Evolutionary conservation across 495 filamentous ascomycete species (phyloP).

Genomic region (Ascobolus immersus): DNA sequence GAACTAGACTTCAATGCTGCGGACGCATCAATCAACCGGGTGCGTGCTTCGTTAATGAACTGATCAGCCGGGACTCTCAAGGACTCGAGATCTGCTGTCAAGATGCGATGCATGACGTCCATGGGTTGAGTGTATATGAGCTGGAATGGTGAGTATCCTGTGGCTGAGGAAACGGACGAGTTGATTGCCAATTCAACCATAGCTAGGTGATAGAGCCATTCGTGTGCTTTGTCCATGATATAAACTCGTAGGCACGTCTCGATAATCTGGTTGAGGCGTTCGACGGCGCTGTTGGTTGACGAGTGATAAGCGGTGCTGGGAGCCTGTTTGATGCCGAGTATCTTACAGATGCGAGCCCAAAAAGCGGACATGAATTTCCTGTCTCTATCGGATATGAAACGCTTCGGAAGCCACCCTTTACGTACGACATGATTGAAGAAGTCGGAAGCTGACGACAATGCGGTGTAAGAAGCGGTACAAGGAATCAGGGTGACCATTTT

Average conservation of each 20-base stretch:
- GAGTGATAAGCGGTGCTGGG: neutral
- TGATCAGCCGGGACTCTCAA: too few species aligned
- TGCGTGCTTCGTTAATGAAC: too few species aligned
- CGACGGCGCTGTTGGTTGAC: neutral
- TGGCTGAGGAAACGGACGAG: neutral
- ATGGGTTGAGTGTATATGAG: neutral
- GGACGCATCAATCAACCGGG: too few species aligned
- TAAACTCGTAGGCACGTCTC: neutral
- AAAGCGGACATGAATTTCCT: conserved; percentile 1
- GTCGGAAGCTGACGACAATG: neutral
- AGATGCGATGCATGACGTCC: neutral
- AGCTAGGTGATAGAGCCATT: neutral
- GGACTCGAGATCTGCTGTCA: neutral
- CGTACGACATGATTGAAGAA: conserved; percentile 1
- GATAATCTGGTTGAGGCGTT: conserved; percentile 2
- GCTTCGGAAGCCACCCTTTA: neutral
- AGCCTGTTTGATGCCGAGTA: neutral
- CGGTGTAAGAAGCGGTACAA: neutral
- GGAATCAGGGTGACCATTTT: neutral
- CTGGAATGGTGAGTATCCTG: neutral
- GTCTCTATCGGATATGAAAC: conserved; percentile 2
- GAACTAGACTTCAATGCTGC: too few species aligned
- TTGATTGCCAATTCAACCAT: neutral
- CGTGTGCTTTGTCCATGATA: neutral
- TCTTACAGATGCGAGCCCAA: too few species aligned